phyloP scores from a whole-genome alignment of 306 rosid genomes.

The Citrullus mucosospermus region DNA sequence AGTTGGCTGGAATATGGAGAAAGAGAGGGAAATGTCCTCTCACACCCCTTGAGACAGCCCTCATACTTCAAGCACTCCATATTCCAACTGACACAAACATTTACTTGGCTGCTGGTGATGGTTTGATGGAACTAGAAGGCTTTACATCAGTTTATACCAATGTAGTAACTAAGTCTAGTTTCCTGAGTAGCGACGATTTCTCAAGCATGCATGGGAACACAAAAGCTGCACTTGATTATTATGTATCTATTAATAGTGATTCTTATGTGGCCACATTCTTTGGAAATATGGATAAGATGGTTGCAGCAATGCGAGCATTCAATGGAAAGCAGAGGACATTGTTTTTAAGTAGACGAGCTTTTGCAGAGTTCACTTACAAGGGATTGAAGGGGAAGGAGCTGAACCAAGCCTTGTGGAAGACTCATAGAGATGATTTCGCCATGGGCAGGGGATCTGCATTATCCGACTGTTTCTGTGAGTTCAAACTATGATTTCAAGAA shows the following conservation, averaged over 20 bases:
- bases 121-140: conserved; percentile 79
- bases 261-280: conserved; percentile 74
- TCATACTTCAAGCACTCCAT: conserved; percentile 61
- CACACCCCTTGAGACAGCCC: conserved; percentile 73
- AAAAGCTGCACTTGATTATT: conserved; percentile 90
- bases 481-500: conserved; percentile 40
- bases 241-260: conserved; percentile 78
- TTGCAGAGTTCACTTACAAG: conserved; percentile 48
- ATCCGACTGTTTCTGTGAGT: conserved; percentile 77
- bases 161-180: conserved; percentile 61
- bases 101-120: conserved; percentile 90
- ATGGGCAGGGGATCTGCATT: conserved; percentile 74
- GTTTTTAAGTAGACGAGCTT: conserved; percentile 64
- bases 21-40: conserved; percentile 85
- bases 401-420: conserved; percentile 48
- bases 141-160: conserved; percentile 43
- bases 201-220: conserved; percentile 90
- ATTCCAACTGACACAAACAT: conserved; percentile 58
- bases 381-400: conserved; percentile 52
- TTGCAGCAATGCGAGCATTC: conserved; percentile 78
- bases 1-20: conserved; percentile 62
- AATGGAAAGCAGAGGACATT: conserved; percentile 59
- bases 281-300: conserved; percentile 99
- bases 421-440: conserved; percentile 60
- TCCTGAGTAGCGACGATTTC: conserved; percentile 70